Base-by-base conservation (phyloP, 805 yeast genomes). In the Cyberlindnera misumaiensis region DNA sequence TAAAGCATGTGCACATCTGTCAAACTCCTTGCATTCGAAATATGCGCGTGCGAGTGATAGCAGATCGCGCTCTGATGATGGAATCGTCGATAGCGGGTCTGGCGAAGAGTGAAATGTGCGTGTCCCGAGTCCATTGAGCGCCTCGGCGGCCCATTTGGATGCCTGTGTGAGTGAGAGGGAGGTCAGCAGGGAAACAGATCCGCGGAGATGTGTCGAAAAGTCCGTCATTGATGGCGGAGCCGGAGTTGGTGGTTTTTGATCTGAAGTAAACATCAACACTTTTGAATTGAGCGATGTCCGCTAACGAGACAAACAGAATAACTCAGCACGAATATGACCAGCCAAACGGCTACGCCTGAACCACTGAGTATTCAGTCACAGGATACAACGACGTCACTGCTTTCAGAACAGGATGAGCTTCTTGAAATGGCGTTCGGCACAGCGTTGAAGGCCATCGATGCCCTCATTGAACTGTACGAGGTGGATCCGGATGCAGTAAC, bases 61-160 rank as follows among this genome's bases (percentile, higher is more conserved):
- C 42, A 63, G 61, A 41, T 73, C 70, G 8, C 32, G 12, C 12
- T n/a, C 45, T 83, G 60, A 0, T 90, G 94, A 49, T 20, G 24
- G 24, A 20, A 20, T 20, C 24, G 24, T 20, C 8, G 24, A 20
- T 5, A 20, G 24, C 8, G 24, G 24, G 8, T 20, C 24, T 8
- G 24, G 24, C 8, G 24, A 20, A 20, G 24, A 5, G 8, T 20
- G 24, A 8, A 20, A 8, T 8, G 24, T 20, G 24, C 24, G 24
- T 20, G 5, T 20, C 5, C 8, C 12, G 12, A 35, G 17, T 5
- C 37, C 32, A 13, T 18, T 72, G 15, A 83, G 63, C 2, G 95
- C 95, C 52, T 87, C 96, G 3, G 86, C 79, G 1, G 79, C 69
- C 95, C 95, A 88, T 63, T 85, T 85, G 4, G 95, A 76, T 0